Conservation (phyloP, 805 yeast genomes). For the Ogataea minuta region DNA sequence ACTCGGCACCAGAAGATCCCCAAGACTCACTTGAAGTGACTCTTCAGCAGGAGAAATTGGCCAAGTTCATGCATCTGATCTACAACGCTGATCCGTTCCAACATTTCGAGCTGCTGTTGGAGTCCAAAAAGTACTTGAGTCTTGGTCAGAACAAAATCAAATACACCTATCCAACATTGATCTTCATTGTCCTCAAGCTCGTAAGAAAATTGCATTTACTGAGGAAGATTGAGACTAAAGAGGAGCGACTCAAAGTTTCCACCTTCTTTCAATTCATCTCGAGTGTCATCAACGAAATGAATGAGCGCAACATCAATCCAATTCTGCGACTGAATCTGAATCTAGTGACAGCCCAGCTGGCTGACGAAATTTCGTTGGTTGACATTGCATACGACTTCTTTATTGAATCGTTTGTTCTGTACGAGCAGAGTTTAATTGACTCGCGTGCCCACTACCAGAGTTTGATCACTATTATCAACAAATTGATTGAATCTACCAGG, state of each 20-base stretch:
- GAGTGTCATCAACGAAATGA: slow-evolving; percentile 66
- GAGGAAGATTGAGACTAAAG: slow-evolving; percentile 22
- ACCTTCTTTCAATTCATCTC: slow-evolving; percentile 71
- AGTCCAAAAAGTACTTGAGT: slow-evolving; percentile 47
- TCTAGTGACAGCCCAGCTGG: slow-evolving; percentile 66
- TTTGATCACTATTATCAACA: slow-evolving; percentile 46
- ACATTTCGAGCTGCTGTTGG: slow-evolving; percentile 45
- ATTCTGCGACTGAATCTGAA: slow-evolving; percentile 45
- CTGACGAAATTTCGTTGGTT: slow-evolving; percentile 72
- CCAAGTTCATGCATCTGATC: slow-evolving; percentile 68
- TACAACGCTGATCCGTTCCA: slow-evolving; percentile 45
- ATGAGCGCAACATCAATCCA: slow-evolving; percentile 35
- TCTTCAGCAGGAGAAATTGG: slow-evolving; percentile 56
- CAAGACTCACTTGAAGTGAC: slow-evolving; percentile 38
- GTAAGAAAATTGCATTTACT: slow-evolving; percentile 47
- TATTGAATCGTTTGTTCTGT: slow-evolving; percentile 81
- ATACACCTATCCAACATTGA: slow-evolving; percentile 74
- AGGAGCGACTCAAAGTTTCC: slow-evolving; percentile 22
- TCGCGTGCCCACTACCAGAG: slow-evolving; percentile 49
- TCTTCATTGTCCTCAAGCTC: slow-evolving; percentile 57
- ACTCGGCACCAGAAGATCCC: slow-evolving; percentile 22
- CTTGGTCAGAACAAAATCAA: slow-evolving; percentile 56
- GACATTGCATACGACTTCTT: slow-evolving; percentile 84
- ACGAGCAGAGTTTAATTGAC: slow-evolving; percentile 61
- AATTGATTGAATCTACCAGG: slow-evolving; percentile 41